These are phyloP conservation scores for Nemophila menziesii DNA, from an alignment of 257 asterid genomes.

Conservation along the genomic window DNA sequence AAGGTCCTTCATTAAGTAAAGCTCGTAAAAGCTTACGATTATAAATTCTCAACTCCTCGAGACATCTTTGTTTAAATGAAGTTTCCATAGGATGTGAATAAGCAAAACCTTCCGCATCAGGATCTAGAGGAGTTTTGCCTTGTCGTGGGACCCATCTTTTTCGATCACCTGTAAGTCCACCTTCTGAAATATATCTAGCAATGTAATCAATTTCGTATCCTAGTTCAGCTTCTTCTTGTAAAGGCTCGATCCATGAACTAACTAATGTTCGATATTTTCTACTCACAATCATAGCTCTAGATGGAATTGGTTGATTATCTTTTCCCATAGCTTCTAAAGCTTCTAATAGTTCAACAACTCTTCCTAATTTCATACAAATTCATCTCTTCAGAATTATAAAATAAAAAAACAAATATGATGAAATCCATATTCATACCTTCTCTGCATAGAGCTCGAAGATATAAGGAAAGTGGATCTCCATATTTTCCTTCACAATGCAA, in stretches of 20 bases:
- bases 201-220: conserved; percentile 92
- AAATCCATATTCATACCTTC: conserved; percentile 44
- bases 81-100: conserved; percentile 88
- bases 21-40: conserved; percentile 78
- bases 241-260: conserved; percentile 99
- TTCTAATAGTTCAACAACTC: conserved; percentile 76
- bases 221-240: conserved; percentile 98
- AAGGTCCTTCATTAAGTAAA: conserved; percentile 81
- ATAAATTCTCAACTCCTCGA: conserved; percentile 71
- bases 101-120: conserved; percentile 83
- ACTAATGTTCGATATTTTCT: conserved; percentile 88
- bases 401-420: not conserved
- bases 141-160: conserved; percentile 97
- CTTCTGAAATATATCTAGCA: conserved; percentile 90
- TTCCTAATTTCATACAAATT: conserved; percentile 39
- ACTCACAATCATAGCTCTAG: conserved; percentile 90
- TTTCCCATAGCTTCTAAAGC: conserved; percentile 81
- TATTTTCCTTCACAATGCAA: conserved; percentile 63
- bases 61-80: conserved; percentile 93
- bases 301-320: conserved; percentile 76
- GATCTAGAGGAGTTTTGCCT: conserved; percentile 96
- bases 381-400: conserved; percentile 3
- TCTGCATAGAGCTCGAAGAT: conserved; percentile 92
- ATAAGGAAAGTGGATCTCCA: conserved; percentile 94
- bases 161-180: conserved; percentile 97